These are phyloP conservation scores for Melocanna baccifera DNA, from an alignment of 176 grass and related monocot genomes.

Conservation along the genomic window DNA sequence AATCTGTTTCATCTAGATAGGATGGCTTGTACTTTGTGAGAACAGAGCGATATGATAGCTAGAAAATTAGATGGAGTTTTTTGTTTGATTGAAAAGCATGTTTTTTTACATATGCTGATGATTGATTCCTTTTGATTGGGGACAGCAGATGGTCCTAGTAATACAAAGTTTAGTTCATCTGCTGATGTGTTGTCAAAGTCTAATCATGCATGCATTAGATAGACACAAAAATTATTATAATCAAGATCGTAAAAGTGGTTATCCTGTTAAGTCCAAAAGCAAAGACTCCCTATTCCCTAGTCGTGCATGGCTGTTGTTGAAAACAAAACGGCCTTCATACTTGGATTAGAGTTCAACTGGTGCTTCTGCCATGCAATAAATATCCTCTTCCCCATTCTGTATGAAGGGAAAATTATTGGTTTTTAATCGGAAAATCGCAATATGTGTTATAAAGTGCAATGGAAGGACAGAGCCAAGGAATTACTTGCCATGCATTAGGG, in stretches of 20 bases:
- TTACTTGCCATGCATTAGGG: background rate
- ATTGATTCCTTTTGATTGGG: slow-evolving; percentile 8
- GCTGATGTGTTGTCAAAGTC: slow-evolving; percentile 1
- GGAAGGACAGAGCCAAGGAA: background rate
- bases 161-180: background rate
- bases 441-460: background rate
- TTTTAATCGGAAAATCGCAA: background rate
- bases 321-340: background rate
- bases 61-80: background rate
- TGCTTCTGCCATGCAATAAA: background rate
- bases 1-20: background rate
- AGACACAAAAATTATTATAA: background rate
- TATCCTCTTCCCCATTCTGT: background rate
- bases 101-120: background rate
- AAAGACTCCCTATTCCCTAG: background rate
- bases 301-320: background rate
- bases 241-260: background rate
- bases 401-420: background rate
- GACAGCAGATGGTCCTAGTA: background rate
- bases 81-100: background rate
- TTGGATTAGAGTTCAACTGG: background rate
- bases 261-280: background rate
- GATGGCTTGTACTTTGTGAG: background rate
- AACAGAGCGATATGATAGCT: background rate
- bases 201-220: background rate